Evolutionary conservation across 352 stramenopile genomes (phyloP).

Genomic region (Phytophthora constricta): DNA sequence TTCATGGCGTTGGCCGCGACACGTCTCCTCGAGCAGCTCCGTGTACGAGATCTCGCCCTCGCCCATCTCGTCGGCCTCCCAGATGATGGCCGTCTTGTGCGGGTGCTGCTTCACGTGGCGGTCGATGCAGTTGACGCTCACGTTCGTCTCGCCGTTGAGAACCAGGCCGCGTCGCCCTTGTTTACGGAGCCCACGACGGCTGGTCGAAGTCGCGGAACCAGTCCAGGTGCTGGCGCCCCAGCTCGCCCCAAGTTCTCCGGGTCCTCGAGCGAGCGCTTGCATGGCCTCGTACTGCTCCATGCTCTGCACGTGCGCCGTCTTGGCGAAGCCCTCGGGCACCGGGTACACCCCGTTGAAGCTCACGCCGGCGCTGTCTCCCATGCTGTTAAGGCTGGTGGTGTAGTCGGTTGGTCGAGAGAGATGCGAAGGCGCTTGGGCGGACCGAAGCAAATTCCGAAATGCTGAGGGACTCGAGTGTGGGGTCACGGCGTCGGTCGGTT

Average conservation of each 20-base stretch:
- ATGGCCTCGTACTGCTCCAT: slow-evolving; percentile 80
- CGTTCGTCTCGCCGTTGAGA: slow-evolving; percentile 95
- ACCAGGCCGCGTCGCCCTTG: slow-evolving; percentile 93
- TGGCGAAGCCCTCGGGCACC: slow-evolving; percentile 41
- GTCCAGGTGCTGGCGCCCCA: slow-evolving; percentile 86
- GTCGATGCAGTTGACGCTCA: slow-evolving; percentile 96
- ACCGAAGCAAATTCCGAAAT: slow-evolving; percentile 27
- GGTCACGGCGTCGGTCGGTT: background rate
- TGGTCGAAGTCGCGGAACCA: slow-evolving; percentile 95
- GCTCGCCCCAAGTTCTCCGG: slow-evolving; percentile 88
- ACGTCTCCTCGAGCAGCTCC: slow-evolving; percentile 59
- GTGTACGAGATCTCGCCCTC: slow-evolving; percentile 61
- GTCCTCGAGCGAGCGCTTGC: slow-evolving; percentile 85
- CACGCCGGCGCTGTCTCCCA: slow-evolving; percentile 40
- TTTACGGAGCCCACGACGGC: slow-evolving; percentile 82
- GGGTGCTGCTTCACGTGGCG: slow-evolving; percentile 79
- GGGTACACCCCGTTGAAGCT: slow-evolving; percentile 37
- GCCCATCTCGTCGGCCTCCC: slow-evolving; percentile 96
- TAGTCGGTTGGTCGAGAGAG: background rate
- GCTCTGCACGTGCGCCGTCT: slow-evolving; percentile 72
- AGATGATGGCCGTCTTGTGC: slow-evolving; percentile 96
- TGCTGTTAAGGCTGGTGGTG: too few species aligned
- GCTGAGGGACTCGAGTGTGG: background rate
- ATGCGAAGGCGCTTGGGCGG: slow-evolving; percentile 6
- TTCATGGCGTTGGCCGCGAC: slow-evolving; percentile 95